Conservation (phyloP, 2,329 filamentous ascomycete species). For the Cytospora leucostoma region DNA sequence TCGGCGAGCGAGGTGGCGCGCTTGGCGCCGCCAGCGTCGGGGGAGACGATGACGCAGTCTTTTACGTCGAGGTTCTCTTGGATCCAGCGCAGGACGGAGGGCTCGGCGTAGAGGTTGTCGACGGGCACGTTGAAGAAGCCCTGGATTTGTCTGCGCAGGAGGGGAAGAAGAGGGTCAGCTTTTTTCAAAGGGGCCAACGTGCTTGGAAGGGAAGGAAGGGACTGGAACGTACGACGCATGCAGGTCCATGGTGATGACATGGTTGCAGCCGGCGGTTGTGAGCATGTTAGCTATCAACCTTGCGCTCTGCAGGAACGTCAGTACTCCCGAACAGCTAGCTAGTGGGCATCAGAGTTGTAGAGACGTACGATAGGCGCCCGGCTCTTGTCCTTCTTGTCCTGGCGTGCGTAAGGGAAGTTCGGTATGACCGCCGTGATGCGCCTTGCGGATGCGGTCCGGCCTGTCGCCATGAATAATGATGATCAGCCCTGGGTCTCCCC, state of each 20-base stretch:
- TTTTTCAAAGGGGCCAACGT: background rate
- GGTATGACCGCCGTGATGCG: slow-evolving; percentile 94
- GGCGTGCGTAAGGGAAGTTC: slow-evolving; percentile 93
- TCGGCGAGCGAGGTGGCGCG: slow-evolving; percentile 94
- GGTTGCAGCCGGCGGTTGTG: slow-evolving; percentile 78
- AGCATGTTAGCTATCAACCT: slow-evolving; percentile 98
- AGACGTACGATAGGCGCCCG: slow-evolving; percentile 74
- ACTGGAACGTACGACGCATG: slow-evolving; percentile 72
- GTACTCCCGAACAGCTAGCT: background rate
- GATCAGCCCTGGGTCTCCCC: slow-evolving; percentile 1
- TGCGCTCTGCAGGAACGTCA: slow-evolving; percentile 55
- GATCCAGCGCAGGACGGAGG: slow-evolving; percentile 69
- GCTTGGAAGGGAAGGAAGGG: background rate
- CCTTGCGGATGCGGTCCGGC: slow-evolving; percentile 69
- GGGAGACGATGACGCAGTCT: slow-evolving; percentile 89
- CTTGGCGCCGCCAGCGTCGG: slow-evolving; percentile 95
- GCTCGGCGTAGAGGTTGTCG: slow-evolving; percentile 91
- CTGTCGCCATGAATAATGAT: slow-evolving; percentile 1
- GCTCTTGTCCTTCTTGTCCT: slow-evolving; percentile 69
- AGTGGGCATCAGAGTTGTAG: background rate
- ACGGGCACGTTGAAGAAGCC: slow-evolving; percentile 99
- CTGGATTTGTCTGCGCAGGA: slow-evolving; percentile 69
- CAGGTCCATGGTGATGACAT: slow-evolving; percentile 93
- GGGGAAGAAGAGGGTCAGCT: slow-evolving; percentile 61
- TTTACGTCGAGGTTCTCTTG: slow-evolving; percentile 82